Evolutionary conservation across 768 basidiomycete species (phyloP).

Genomic region (Lactarius pseudohatsudake): DNA sequence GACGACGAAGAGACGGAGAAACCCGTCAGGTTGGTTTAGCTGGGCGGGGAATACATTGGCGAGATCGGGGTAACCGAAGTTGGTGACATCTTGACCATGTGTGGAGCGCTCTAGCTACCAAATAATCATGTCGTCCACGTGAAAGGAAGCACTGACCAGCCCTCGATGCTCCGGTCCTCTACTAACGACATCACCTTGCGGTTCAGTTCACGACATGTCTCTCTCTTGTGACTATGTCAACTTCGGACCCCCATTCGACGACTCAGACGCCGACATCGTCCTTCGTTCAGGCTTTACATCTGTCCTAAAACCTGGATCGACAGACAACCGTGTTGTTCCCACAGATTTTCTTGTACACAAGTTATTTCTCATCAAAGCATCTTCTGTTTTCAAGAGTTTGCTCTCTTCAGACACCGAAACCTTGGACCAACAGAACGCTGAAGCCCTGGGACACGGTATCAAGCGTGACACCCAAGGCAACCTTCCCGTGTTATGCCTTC

Average conservation of each 20-base stretch:
- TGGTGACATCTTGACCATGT: not conserved
- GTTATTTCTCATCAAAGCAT: conserved; percentile 18
- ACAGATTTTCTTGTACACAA: conserved; percentile 18
- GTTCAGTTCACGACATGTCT: conserved; percentile 8
- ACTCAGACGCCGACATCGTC: conserved; percentile 39
- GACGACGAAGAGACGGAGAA: too few species aligned
- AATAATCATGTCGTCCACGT: not conserved
- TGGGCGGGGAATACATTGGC: conserved; percentile 9
- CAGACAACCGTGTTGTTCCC: not conserved
- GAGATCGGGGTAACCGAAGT: conserved; percentile 1
- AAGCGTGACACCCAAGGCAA: not conserved
- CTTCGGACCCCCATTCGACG: conserved; percentile 46
- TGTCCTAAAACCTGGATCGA: too few species aligned
- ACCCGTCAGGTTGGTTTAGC: conserved; percentile 15
- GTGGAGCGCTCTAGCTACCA: not conserved
- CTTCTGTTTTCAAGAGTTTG: conserved; percentile 16
- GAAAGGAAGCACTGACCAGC: too few species aligned
- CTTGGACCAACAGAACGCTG: not conserved
- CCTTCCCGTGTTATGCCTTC: conserved; percentile 11
- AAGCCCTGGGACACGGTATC: not conserved
- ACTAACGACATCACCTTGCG: not conserved
- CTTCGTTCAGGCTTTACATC: conserved; percentile 2
- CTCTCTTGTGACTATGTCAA: conserved; percentile 25
- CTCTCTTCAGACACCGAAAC: not conserved
- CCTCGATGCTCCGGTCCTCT: not conserved